Conservation (phyloP, 163 green algal genomes). For the Chloromonas sp. region DNA sequence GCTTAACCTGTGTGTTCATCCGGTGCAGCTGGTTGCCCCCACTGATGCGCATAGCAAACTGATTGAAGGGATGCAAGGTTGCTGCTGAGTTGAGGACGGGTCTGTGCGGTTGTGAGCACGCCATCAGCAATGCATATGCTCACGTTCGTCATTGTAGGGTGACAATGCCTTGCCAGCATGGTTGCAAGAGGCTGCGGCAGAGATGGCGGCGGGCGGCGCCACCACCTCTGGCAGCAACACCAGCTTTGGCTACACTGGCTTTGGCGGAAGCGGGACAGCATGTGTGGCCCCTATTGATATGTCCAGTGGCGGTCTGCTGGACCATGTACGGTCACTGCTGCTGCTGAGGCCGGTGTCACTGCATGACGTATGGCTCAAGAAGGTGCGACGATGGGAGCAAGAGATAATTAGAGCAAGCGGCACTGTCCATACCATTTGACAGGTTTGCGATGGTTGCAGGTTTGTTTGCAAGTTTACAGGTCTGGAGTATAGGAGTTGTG, state of each 20-base stretch:
- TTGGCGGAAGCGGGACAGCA: constrained; percentile 2
- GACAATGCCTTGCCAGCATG: background rate
- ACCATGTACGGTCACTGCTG: constrained; percentile 30
- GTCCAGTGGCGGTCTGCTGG: constrained; percentile 13
- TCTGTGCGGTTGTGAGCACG: background rate
- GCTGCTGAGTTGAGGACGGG: too few relatives aligned
- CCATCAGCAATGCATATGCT: background rate
- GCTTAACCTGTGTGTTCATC: too few relatives aligned
- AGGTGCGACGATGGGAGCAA: constrained; percentile 6
- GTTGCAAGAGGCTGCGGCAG: constrained; percentile 6
- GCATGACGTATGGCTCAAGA: constrained; percentile 39
- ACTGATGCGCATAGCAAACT: too few relatives aligned
- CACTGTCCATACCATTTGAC: too few relatives aligned
- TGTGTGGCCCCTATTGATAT: constrained; percentile 1
- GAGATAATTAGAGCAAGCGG: too few relatives aligned
- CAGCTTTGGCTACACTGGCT: background rate
- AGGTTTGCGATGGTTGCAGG: too few relatives aligned
- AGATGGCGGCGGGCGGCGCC: constrained; percentile 10
- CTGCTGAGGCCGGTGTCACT: constrained; percentile 31
- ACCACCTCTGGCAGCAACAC: background rate
- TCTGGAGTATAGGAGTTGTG: too few relatives aligned
- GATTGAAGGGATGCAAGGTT: too few relatives aligned
- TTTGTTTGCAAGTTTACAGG: too few relatives aligned
- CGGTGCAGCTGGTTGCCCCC: too few relatives aligned
- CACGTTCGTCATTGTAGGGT: background rate